Percentiles rank a stretch among this genome's conserved stretches.
These are phyloP conservation scores for Sporothrix brasiliensis DNA, from an alignment of 2,329 filamentous ascomycete genomes.

Conservation along the genomic window DNA sequence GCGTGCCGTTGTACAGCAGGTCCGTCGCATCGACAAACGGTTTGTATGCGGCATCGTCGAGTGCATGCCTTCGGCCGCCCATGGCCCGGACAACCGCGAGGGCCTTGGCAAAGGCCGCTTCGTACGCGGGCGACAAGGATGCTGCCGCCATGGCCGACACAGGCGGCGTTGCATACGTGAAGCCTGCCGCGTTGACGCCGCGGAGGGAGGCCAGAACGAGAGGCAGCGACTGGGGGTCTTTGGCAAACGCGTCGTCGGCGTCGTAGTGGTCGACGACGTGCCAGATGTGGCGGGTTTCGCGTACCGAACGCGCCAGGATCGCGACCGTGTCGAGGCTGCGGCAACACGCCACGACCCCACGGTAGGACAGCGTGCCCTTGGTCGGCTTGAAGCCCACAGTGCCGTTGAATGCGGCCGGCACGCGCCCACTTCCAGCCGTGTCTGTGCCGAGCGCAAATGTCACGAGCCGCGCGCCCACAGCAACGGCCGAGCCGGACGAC, in stretches of 20 bases:
- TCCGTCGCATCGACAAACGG: slow-evolving; percentile 54
- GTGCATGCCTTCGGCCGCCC: slow-evolving; percentile 44
- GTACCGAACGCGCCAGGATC: slow-evolving; percentile 35
- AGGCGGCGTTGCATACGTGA: slow-evolving; percentile 53
- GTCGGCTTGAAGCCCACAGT: slow-evolving; percentile 58
- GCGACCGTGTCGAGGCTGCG: slow-evolving; percentile 31
- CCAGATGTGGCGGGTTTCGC: slow-evolving; percentile 54
- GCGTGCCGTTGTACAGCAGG: slow-evolving; percentile 56
- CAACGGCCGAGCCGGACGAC: slow-evolving; percentile 58
- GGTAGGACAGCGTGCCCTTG: slow-evolving; percentile 52
- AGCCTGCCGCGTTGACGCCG: slow-evolving; percentile 42
- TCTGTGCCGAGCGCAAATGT: slow-evolving; percentile 61
- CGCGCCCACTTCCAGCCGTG: slow-evolving; percentile 57
- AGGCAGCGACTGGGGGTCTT: slow-evolving; percentile 42
- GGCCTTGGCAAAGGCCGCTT: slow-evolving; percentile 44
- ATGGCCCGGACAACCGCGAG: slow-evolving; percentile 45
- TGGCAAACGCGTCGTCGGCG: slow-evolving; percentile 53
- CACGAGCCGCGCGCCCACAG: slow-evolving; percentile 56
- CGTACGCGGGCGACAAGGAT: slow-evolving; percentile 37
- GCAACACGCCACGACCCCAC: slow-evolving; percentile 44
- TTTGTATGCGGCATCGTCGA: slow-evolving; percentile 47
- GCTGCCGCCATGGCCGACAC: slow-evolving; percentile 45
- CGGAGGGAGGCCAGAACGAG: slow-evolving; percentile 37
- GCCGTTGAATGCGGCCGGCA: slow-evolving; percentile 58
- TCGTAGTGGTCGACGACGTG: slow-evolving; percentile 51